phyloP scores from a whole-genome alignment of 345 rosid species.

The Acer negundo region DNA sequence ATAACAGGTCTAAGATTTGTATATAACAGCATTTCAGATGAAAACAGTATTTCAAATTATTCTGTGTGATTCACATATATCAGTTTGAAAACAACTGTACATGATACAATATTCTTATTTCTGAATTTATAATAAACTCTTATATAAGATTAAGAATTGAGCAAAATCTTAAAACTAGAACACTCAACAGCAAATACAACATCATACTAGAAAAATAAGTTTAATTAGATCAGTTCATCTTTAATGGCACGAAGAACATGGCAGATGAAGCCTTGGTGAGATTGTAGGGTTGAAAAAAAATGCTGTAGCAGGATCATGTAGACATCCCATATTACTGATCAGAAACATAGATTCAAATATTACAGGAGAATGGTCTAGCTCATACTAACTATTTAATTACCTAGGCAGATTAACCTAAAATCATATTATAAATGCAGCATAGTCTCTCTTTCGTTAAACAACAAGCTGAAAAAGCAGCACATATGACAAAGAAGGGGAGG shows the following conservation, averaged over 20 bases:
- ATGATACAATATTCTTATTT: not conserved
- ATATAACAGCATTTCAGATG: not conserved
- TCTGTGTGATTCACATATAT: not conserved
- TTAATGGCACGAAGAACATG: not conserved
- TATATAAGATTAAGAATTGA: not conserved
- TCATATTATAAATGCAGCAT: not conserved
- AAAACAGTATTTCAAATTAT: not conserved
- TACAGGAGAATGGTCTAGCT: not conserved
- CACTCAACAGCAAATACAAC: not conserved
- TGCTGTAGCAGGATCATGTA: not conserved
- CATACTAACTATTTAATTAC: not conserved
- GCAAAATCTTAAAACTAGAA: not conserved
- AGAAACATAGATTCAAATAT: slow-evolving; percentile 5
- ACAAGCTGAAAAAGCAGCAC: slow-evolving; percentile 17
- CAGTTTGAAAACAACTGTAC: not conserved
- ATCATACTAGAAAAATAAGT: slow-evolving; percentile 2
- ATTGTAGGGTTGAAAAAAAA: not conserved
- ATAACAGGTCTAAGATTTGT: not conserved
- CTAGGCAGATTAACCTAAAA: not conserved
- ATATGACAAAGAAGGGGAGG: not conserved
- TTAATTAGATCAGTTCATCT: not conserved
- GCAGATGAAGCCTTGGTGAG: not conserved
- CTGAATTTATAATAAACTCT: not conserved
- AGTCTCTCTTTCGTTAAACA: not conserved
- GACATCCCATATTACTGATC: not conserved